Conservation (phyloP, 306 rosid species). For the Medicago arabica region DNA sequence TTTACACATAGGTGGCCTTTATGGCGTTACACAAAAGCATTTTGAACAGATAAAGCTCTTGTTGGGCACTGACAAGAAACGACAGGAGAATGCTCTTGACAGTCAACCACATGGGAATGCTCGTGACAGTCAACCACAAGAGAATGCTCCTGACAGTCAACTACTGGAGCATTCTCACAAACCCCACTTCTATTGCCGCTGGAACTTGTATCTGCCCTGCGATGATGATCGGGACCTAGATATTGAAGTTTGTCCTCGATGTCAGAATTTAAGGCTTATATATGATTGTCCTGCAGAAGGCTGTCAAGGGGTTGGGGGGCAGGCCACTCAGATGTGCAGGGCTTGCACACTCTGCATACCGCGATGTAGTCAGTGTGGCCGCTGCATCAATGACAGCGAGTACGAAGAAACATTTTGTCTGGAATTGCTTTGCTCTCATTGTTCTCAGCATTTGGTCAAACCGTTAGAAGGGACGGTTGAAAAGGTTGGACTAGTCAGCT, state of each 20-base stretch:
- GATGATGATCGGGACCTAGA: constrained; percentile 79
- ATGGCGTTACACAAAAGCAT: constrained; percentile 68
- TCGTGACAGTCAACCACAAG: constrained; percentile 53
- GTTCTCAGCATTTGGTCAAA: constrained; percentile 54
- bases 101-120: constrained; percentile 53
- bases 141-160: constrained; percentile 55
- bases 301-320: constrained; percentile 61
- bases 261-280: constrained; percentile 79
- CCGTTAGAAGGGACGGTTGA: constrained; percentile 49
- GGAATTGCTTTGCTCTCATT: constrained; percentile 76
- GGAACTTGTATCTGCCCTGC: constrained; percentile 64
- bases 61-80: constrained; percentile 53
- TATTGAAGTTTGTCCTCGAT: constrained; percentile 80
- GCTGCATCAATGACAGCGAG: constrained; percentile 76
- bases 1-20: constrained; percentile 85
- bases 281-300: constrained; percentile 85
- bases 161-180: constrained; percentile 57
- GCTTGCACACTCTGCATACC: constrained; percentile 83
- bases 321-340: constrained; percentile 63
- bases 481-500: constrained; percentile 37
- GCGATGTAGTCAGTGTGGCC: constrained; percentile 84
- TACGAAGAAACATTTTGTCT: constrained; percentile 89
- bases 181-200: constrained; percentile 71
- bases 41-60: constrained; percentile 75
- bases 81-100: neutral